phyloP scores from a whole-genome alignment of 805 yeast species.

The Cyberlindnera americana region DNA sequence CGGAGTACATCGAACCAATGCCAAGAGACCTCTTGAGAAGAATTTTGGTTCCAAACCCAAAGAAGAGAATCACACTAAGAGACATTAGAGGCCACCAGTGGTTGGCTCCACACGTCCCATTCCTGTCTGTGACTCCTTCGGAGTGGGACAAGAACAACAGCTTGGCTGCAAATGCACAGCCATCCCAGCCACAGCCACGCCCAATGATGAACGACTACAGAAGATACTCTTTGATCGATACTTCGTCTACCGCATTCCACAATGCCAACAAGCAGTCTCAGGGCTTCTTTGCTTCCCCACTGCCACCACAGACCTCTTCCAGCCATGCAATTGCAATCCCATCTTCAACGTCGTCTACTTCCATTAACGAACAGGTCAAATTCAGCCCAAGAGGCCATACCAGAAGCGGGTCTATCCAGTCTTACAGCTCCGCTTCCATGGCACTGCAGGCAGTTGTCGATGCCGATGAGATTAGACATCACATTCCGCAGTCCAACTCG shows the following conservation, averaged over 20 bases:
- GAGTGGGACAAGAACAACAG: conserved; percentile 74
- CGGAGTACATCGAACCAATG: conserved; percentile 85
- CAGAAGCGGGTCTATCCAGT: conserved; percentile 37
- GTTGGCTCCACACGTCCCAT: conserved; percentile 80
- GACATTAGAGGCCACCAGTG: conserved; percentile 81
- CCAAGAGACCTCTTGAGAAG: conserved; percentile 88
- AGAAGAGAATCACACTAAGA: conserved; percentile 61
- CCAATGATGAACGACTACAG: conserved; percentile 24
- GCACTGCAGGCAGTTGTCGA: conserved; percentile 74
- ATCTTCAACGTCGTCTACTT: conserved; percentile 33
- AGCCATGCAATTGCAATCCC: conserved; percentile 53
- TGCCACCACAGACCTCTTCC: conserved; percentile 68
- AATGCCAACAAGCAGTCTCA: conserved; percentile 25
- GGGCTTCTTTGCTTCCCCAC: conserved; percentile 46
- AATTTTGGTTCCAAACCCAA: conserved; percentile 83
- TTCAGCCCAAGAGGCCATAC: conserved; percentile 29
- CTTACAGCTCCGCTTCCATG: conserved; percentile 54
- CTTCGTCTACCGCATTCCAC: conserved; percentile 39
- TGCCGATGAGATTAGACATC: conserved; percentile 43
- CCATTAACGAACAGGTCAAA: conserved; percentile 23
- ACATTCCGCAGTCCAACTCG: conserved; percentile 20
- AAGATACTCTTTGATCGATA: conserved; percentile 44
- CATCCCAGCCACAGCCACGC: conserved; percentile 29
- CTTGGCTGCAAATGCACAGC: conserved; percentile 26
- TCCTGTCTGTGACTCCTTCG: conserved; percentile 76